Evolutionary conservation across 83 land plant genomes (phyloP).

Genomic region (Thuja plicata): DNA sequence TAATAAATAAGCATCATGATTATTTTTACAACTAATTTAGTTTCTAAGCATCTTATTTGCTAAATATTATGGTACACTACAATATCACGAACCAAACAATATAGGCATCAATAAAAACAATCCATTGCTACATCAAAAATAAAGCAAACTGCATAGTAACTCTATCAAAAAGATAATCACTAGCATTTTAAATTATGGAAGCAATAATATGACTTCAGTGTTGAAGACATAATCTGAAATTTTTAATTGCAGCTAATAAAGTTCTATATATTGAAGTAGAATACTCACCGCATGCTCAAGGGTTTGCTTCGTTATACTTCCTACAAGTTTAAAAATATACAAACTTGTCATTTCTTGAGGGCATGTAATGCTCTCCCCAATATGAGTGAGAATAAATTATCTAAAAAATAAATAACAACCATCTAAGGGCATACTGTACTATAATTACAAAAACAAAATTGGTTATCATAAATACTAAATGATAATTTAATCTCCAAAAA

Average conservation of each 20-base stretch:
- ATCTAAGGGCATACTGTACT: not conserved
- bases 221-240: not conserved
- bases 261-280: not conserved
- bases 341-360: not conserved
- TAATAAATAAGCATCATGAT: no score
- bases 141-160: not conserved
- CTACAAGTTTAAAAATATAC: not conserved
- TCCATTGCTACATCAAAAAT: not conserved
- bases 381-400: not conserved
- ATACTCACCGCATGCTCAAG: not conserved
- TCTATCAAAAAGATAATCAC: not conserved
- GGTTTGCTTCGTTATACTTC: not conserved
- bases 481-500: not conserved
- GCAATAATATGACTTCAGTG: not conserved
- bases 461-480: not conserved
- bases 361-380: not conserved
- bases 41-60: not conserved
- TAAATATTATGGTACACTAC: not conserved
- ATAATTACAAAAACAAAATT: not conserved
- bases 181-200: not conserved
- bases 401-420: not conserved
- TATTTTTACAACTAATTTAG: no score
- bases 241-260: not conserved
- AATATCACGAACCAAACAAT: not conserved
- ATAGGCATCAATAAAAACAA: not conserved